Conservation (phyloP, 345 rosid species). For the Aquilaria yunnanensis region DNA sequence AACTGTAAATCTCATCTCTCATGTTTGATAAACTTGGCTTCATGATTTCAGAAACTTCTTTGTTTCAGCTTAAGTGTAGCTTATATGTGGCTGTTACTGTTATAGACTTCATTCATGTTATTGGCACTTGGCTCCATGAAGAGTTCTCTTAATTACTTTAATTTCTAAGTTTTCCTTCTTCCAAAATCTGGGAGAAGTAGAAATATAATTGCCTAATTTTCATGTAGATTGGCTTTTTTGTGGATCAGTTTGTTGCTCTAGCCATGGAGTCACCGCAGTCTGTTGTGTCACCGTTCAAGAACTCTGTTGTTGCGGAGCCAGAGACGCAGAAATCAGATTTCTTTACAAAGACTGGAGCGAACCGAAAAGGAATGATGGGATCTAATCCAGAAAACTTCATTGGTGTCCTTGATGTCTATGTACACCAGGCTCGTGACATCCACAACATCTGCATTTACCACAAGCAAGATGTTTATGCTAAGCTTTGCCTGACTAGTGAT, state of each 20-base stretch:
- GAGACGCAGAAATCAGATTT: constrained; percentile 43
- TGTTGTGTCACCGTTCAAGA: constrained; percentile 76
- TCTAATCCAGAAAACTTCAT: constrained; percentile 30
- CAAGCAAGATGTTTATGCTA: constrained; percentile 96
- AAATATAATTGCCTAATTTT: too few species aligned
- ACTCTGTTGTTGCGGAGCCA: constrained; percentile 35
- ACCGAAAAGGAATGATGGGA: constrained; percentile 23
- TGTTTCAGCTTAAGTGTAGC: too few species aligned
- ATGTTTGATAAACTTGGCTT: too few species aligned
- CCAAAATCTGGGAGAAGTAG: too few species aligned
- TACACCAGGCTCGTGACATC: constrained; percentile 90
- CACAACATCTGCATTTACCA: constrained; percentile 97
- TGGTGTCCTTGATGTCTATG: constrained; percentile 57
- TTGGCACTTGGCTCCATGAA: too few species aligned
- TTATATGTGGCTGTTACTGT: too few species aligned
- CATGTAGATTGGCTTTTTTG: constrained; percentile 7
- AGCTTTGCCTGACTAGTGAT: constrained; percentile 73
- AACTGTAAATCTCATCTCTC: too few species aligned
- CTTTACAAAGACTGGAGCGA: constrained; percentile 32
- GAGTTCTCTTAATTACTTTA: too few species aligned
- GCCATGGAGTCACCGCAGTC: constrained; percentile 89
- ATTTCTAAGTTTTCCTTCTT: too few species aligned
- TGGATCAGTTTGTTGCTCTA: constrained; percentile 10
- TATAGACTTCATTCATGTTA: too few species aligned
- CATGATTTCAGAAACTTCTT: too few species aligned